Conservation (phyloP, 345 rosid species). For the Camelina laxa region DNA sequence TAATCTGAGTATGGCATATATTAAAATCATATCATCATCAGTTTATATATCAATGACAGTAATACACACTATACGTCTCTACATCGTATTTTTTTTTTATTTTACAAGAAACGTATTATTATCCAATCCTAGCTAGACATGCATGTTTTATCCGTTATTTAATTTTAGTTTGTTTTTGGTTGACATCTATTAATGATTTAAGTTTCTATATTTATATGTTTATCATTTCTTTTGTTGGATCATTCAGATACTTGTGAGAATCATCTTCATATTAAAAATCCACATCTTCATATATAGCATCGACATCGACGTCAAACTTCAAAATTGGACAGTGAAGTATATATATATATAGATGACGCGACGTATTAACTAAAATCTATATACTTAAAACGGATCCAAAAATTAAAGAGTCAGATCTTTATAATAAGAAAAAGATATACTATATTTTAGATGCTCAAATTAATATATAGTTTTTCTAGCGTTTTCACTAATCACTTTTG, state of each 20-base stretch:
- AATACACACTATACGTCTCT: neutral
- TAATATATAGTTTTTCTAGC: too few species aligned
- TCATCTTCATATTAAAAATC: neutral
- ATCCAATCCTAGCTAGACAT: neutral
- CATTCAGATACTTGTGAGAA: neutral
- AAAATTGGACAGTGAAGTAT: neutral
- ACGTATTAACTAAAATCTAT: neutral
- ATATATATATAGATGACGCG: neutral
- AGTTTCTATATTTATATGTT: too few species aligned
- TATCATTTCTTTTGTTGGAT: too few species aligned
- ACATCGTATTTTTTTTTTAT: neutral
- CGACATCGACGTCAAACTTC: neutral
- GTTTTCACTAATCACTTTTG: neutral
- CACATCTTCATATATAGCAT: neutral
- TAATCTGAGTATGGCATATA: conserved; percentile 15
- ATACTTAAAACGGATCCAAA: neutral
- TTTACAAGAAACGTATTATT: neutral
- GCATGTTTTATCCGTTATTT: neutral
- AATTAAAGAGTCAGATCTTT: neutral
- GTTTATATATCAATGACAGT: neutral
- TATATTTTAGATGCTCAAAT: too few species aligned
- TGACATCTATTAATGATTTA: neutral
- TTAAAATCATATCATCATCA: neutral
- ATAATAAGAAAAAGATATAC: neutral
- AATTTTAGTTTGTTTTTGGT: too few species aligned